Evolutionary conservation across 106 monocot species (phyloP).

Genomic region (Dendrobium huoshanense): DNA sequence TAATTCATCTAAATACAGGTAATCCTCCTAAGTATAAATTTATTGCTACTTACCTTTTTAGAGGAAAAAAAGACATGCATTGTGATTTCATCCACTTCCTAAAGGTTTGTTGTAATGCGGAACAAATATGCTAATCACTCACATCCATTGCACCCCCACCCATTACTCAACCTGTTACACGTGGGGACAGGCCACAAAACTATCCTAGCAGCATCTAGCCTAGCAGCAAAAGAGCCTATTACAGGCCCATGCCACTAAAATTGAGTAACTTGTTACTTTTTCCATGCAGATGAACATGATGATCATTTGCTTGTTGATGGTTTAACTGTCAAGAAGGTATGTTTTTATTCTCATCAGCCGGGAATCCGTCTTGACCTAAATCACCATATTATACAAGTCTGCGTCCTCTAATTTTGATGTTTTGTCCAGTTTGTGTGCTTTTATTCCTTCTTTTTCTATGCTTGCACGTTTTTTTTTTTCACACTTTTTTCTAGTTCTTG

Average conservation of each 20-base stretch:
- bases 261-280: not conserved
- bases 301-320: not conserved
- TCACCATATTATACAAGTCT: not conserved
- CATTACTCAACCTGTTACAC: not conserved
- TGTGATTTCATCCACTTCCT: not conserved
- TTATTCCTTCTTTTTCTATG: not conserved
- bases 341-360: not conserved
- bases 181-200: not conserved
- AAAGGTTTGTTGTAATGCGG: not conserved
- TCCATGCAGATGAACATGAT: slow-evolving; percentile 1
- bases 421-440: not conserved
- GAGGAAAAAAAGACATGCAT: not conserved
- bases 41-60: not conserved
- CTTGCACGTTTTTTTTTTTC: not conserved
- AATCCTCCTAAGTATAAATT: not conserved
- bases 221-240: not conserved
- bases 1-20: not conserved
- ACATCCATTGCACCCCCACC: not conserved
- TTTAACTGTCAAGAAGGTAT: not conserved
- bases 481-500: not conserved
- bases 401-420: not conserved
- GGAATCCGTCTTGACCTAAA: not conserved
- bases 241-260: not conserved
- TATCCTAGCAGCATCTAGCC: not conserved
- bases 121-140: not conserved